These are phyloP conservation scores for Primulina huaijiensis DNA, from an alignment of 257 asterid species.

Conservation along the genomic window DNA sequence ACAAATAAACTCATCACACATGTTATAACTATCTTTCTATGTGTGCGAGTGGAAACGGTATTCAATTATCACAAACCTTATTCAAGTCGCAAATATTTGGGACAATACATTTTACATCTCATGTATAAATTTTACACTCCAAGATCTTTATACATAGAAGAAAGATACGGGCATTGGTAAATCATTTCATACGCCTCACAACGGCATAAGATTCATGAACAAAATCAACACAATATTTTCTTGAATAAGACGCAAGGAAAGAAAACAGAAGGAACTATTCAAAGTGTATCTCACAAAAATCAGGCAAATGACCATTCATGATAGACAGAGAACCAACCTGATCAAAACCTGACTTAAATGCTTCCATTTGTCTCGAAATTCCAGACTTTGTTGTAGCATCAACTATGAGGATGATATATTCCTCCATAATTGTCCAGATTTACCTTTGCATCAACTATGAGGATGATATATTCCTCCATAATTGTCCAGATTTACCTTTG, in stretches of 20 bases:
- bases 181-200: not conserved
- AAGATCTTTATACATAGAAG: not conserved
- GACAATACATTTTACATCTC: not conserved
- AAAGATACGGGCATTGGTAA: not conserved
- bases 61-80: not conserved
- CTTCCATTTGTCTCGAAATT: constrained; percentile 77
- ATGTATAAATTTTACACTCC: not conserved
- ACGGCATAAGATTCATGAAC: too few relatives aligned
- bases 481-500: constrained; percentile 62
- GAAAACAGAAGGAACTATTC: not conserved
- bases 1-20: not conserved
- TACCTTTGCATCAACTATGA: constrained; percentile 71
- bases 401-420: constrained; percentile 52
- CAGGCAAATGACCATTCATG: constrained; percentile 7
- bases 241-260: not conserved
- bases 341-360: constrained; percentile 87
- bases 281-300: not conserved
- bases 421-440: constrained; percentile 60
- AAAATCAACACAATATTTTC: not conserved
- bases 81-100: not conserved
- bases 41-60: not conserved
- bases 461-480: constrained; percentile 66
- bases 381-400: constrained; percentile 81
- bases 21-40: too few relatives aligned
- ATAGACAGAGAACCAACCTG: constrained; percentile 48